Evolutionary conservation across 768 basidiomycete species (phyloP), one percentile per base, ranked within the genome.

Genomic region (Amanita molliuscula): DNA sequence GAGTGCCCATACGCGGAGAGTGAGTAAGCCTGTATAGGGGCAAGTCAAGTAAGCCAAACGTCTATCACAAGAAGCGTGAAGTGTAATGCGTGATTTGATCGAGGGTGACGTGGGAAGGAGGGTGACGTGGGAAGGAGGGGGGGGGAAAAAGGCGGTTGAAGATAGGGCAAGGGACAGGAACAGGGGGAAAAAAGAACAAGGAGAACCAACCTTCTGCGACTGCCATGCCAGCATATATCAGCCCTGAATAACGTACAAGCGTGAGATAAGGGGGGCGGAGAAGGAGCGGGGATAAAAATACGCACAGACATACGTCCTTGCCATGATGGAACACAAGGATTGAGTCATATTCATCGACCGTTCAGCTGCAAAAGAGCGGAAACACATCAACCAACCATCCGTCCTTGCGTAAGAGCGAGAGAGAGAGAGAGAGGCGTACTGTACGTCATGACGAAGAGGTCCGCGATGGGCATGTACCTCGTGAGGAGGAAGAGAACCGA

Each of bases 191-290:
- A 13, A 40, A 9, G 4, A 40, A 18, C 0, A 20, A 7, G n/a
- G 31, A n/a, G n/a, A 16, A 21, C 31, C 9, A 18, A 48, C 48
- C 48, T 50, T 50, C 48, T n/a, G 48, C 48, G 7, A 23, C n/a
- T 3, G 48, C 48, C 48, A 50, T 50, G 9, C 48, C 48, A 7
- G 29, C 48, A 16, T 43, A 50, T 33, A 50, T 43, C 31, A 50
- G 21, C 48, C 48, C 48, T 50, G 20, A 16, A 9, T 18, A 29
- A 9, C 21, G 15, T 20, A 16, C 28, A 33, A 23, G 16, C 1
- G 4, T 15, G 13, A 15, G 25, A 7, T 13, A 1, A 23, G 3
- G n/a, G 18, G 16, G 15, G 21, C 6, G 3, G 15, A 31, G 3
- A 49, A 20, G 35, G 20, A 29, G 16, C 1, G n/a, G 41, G 31